phyloP scores from a whole-genome alignment of 352 stramenopile species.

The Blastocystis sp. region DNA sequence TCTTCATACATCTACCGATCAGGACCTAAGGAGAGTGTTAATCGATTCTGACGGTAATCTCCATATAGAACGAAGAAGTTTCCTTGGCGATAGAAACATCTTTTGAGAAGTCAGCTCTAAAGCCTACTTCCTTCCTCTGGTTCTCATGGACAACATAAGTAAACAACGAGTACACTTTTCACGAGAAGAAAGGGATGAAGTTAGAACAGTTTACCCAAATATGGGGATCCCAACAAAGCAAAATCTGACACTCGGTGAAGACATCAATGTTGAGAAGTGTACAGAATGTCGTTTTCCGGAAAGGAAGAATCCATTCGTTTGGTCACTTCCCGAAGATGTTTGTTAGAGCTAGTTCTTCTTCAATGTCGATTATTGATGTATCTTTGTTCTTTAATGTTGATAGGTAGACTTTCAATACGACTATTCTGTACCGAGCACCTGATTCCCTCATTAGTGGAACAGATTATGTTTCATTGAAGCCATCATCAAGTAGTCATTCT shows the following conservation, averaged over 20 bases:
- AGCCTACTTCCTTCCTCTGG: too few relatives aligned
- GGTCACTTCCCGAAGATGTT: not conserved
- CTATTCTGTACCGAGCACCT: slow-evolving; percentile 3
- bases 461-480: slow-evolving; percentile 23
- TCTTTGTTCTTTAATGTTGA: not conserved
- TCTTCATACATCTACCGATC: not conserved
- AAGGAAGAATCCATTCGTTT: not conserved
- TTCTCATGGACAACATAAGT: too few relatives aligned
- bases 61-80: slow-evolving; percentile 45
- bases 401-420: not conserved
- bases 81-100: slow-evolving; percentile 1
- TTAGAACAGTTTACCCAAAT: not conserved
- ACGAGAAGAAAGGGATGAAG: not conserved
- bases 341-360: not conserved
- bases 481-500: not conserved
- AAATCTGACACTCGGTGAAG: not conserved
- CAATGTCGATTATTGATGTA: slow-evolving; percentile 4
- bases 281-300: not conserved
- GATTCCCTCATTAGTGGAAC: slow-evolving; percentile 22
- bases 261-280: slow-evolving; percentile 10
- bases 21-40: not conserved
- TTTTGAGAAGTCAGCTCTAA: not conserved
- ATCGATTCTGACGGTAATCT: not conserved
- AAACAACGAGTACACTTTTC: not conserved
- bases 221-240: not conserved